Evolutionary conservation across 2,329 filamentous ascomycete species (phyloP).

Genomic region (Hypoxylon rubiginosum): DNA sequence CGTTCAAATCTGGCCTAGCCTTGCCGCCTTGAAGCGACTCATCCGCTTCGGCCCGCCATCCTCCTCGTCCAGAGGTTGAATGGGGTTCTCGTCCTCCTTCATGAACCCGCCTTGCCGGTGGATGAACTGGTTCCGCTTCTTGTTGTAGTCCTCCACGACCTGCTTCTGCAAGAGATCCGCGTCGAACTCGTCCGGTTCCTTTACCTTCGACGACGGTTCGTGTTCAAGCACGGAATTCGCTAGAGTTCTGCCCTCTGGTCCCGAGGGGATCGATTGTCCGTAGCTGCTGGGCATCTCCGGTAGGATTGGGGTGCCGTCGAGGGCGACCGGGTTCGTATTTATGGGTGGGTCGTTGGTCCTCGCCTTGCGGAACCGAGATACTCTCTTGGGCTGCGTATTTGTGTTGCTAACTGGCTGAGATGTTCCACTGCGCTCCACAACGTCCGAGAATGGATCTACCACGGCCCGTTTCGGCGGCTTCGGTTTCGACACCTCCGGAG

Average conservation of each 20-base stretch:
- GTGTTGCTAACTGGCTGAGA: slow-evolving; percentile 25
- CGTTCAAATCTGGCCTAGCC: slow-evolving; percentile 66
- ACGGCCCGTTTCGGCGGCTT: slow-evolving; percentile 49
- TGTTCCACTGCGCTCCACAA: slow-evolving; percentile 61
- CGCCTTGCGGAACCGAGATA: slow-evolving; percentile 67
- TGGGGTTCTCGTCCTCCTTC: slow-evolving; percentile 75
- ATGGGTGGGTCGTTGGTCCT: slow-evolving; percentile 41
- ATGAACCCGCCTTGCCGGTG: slow-evolving; percentile 86
- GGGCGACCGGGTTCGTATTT: slow-evolving; percentile 21
- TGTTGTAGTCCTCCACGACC: slow-evolving; percentile 86
- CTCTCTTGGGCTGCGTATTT: slow-evolving; percentile 49
- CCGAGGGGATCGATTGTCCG: slow-evolving; percentile 59
- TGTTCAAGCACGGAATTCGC: slow-evolving; percentile 72
- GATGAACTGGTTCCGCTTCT: slow-evolving; percentile 84
- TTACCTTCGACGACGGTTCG: slow-evolving; percentile 53
- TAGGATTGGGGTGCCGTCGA: slow-evolving; percentile 41
- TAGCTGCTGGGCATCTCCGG: slow-evolving; percentile 61
- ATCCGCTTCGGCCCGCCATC: slow-evolving; percentile 73
- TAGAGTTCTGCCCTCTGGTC: slow-evolving; percentile 68
- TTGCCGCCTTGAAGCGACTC: slow-evolving; percentile 81
- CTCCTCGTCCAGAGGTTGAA: slow-evolving; percentile 76
- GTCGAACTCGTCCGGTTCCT: slow-evolving; percentile 76
- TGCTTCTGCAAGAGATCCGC: slow-evolving; percentile 80
- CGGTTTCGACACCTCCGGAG: slow-evolving; percentile 31
- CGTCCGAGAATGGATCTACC: slow-evolving; percentile 65